Evolutionary conservation across 169 alveolate genomes (phyloP).

Genomic region (Plasmodium sp.): DNA sequence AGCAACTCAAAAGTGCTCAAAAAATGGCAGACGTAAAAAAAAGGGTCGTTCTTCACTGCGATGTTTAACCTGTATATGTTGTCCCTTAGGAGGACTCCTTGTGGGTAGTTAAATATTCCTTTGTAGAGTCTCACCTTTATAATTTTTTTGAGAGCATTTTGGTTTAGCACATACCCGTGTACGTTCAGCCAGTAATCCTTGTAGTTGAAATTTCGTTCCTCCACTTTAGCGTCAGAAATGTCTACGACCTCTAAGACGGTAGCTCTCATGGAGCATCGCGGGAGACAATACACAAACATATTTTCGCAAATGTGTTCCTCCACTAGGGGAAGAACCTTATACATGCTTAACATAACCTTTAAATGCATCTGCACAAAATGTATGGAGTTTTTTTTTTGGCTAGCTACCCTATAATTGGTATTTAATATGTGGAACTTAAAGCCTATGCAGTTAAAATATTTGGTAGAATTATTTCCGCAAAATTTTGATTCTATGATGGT

Average conservation of each 20-base stretch:
- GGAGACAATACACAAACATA: slow-evolving; percentile 60
- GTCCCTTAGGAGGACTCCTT: slow-evolving; percentile 50
- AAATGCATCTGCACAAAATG: slow-evolving; percentile 24
- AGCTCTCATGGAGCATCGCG: slow-evolving; percentile 63
- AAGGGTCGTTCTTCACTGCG: slow-evolving; percentile 3
- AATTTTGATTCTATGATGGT: slow-evolving; percentile 56
- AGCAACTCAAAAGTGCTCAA: slow-evolving; percentile 4
- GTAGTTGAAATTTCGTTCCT: slow-evolving; percentile 16
- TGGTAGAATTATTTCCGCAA: slow-evolving; percentile 28
- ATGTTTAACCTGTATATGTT: slow-evolving; percentile 43
- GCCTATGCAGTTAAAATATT: slow-evolving; percentile 66
- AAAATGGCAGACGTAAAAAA: slow-evolving; percentile 34
- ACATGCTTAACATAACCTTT: slow-evolving; percentile 29
- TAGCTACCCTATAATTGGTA: slow-evolving; percentile 25
- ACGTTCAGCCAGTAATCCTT: slow-evolving; percentile 40
- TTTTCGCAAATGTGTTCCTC: slow-evolving; percentile 9
- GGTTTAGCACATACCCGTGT: slow-evolving; percentile 56
- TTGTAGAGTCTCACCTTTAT: slow-evolving; percentile 30
- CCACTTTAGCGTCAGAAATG: not conserved
- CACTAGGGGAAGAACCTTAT: slow-evolving; percentile 23
- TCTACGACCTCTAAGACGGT: slow-evolving; percentile 11
- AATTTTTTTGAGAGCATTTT: slow-evolving; percentile 26
- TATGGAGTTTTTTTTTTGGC: not conserved
- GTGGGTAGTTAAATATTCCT: slow-evolving; percentile 62
- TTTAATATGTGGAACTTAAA: slow-evolving; percentile 51